Evolutionary conservation across 805 yeast genomes (phyloP).

Genomic region (Tetrapisispora iriomotensis): DNA sequence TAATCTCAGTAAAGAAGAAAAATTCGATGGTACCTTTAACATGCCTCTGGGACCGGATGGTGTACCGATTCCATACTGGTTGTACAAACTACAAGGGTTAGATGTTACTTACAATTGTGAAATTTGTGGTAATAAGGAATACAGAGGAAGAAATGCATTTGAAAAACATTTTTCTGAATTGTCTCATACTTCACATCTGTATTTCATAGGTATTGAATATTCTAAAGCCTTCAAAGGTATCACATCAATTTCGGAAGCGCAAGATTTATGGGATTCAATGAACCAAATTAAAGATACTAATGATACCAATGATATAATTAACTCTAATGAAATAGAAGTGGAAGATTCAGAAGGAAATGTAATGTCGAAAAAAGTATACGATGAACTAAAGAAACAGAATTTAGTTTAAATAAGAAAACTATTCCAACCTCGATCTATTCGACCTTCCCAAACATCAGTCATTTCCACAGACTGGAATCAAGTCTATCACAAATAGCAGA

Average conservation of each 20-base stretch:
- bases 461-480: too few relatives aligned
- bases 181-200: slow-evolving; percentile 64
- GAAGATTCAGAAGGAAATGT: slow-evolving; percentile 93
- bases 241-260: slow-evolving; percentile 57
- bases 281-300: slow-evolving; percentile 9
- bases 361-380: slow-evolving; percentile 72
- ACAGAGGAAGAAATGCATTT: slow-evolving; percentile 64
- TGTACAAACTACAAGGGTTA: slow-evolving; percentile 81
- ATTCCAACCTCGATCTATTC: background rate
- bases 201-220: slow-evolving; percentile 59
- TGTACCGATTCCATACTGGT: slow-evolving; percentile 86
- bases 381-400: slow-evolving; percentile 84
- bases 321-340: slow-evolving; percentile 42
- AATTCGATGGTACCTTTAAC: slow-evolving; percentile 31
- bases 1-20: slow-evolving; percentile 17
- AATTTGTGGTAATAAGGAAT: slow-evolving; percentile 67
- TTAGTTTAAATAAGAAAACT: slow-evolving; percentile 39
- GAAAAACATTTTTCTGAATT: slow-evolving; percentile 66
- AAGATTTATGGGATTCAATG: slow-evolving; percentile 42
- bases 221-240: slow-evolving; percentile 51
- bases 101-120: slow-evolving; percentile 69
- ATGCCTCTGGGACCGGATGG: slow-evolving; percentile 85
- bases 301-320: too few relatives aligned
- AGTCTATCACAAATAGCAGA: too few relatives aligned
- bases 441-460: too few relatives aligned